These are phyloP conservation scores for Entelexis paramagnoliae DNA, from an alignment of 1,139 yeast species.

Conservation along the genomic window DNA sequence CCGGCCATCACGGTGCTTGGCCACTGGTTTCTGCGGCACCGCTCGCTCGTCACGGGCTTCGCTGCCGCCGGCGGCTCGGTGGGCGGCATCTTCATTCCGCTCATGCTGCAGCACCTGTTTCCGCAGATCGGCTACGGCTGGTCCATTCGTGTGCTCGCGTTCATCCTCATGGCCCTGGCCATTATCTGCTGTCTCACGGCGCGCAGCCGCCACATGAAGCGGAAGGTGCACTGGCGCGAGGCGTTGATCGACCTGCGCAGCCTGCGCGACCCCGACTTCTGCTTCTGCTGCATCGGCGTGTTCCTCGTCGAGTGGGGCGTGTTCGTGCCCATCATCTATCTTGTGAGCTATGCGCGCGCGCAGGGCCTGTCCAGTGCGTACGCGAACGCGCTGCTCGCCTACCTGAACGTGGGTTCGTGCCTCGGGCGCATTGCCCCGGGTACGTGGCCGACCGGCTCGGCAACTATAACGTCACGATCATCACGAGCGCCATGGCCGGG, in stretches of 20 bases:
- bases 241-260: conserved; percentile 36
- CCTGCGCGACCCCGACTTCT: conserved; percentile 36
- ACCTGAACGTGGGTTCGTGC: conserved; percentile 41
- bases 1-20: conserved; percentile 52
- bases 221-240: conserved; percentile 29
- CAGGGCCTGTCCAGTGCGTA: conserved; percentile 36
- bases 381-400: conserved; percentile 39
- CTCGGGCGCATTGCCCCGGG: conserved; percentile 44
- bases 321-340: conserved; percentile 42
- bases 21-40: conserved; percentile 48
- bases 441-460: conserved; percentile 43
- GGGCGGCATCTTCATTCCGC: conserved; percentile 52
- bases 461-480: conserved; percentile 43
- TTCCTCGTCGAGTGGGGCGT: conserved; percentile 42
- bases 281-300: conserved; percentile 37
- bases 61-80: conserved; percentile 54
- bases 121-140: conserved; percentile 47
- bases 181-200: conserved; percentile 26
- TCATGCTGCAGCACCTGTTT: conserved; percentile 44
- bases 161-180: conserved; percentile 37
- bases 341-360: conserved; percentile 43
- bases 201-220: conserved; percentile 29
- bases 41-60: conserved; percentile 48
- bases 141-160: conserved; percentile 51
- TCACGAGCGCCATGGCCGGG: conserved; percentile 35